These are phyloP conservation scores for Podospora anserina DNA, from an alignment of 495 filamentous ascomycete species.

Conservation along the genomic window DNA sequence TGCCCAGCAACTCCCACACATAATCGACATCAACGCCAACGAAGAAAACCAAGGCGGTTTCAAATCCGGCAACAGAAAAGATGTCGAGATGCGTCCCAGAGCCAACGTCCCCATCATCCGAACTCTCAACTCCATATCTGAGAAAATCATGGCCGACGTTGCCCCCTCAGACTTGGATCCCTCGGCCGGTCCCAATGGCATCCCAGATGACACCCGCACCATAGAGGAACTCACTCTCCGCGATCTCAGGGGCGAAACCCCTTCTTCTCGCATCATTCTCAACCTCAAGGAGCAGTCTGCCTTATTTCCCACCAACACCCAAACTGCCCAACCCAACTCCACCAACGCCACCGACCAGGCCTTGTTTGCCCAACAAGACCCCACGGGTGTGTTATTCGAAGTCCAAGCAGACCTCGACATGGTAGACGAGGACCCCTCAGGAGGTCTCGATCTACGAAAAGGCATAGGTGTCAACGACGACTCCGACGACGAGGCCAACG, in stretches of 20 bases:
- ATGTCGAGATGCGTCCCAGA: slow-evolving; percentile 78
- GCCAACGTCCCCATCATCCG: slow-evolving; percentile 62
- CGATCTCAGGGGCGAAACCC: slow-evolving; percentile 73
- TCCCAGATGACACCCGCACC: slow-evolving; percentile 63
- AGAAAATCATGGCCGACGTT: slow-evolving; percentile 86
- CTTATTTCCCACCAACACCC: slow-evolving; percentile 58
- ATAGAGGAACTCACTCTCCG: slow-evolving; percentile 72
- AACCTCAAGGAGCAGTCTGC: slow-evolving; percentile 81
- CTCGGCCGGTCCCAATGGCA: neutral
- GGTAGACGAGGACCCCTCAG: slow-evolving; percentile 44
- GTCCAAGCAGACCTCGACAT: slow-evolving; percentile 60
- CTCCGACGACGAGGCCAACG: slow-evolving; percentile 61
- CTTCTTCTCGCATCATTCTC: slow-evolving; percentile 71
- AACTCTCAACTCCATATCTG: slow-evolving; percentile 79
- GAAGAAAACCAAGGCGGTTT: slow-evolving; percentile 75
- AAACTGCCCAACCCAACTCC: slow-evolving; percentile 25
- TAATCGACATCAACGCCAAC: slow-evolving; percentile 89
- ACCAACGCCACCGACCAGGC: slow-evolving; percentile 37
- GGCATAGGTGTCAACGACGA: slow-evolving; percentile 62
- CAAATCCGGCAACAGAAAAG: slow-evolving; percentile 75
- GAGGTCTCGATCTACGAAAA: slow-evolving; percentile 55
- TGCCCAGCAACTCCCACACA: slow-evolving; percentile 68
- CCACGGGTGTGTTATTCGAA: slow-evolving; percentile 60
- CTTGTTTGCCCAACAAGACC: slow-evolving; percentile 60
- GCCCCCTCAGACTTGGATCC: slow-evolving; percentile 68